Base-by-base conservation (phyloP, 139 green algal species). In the Astrephomene gubernaculifera region DNA sequence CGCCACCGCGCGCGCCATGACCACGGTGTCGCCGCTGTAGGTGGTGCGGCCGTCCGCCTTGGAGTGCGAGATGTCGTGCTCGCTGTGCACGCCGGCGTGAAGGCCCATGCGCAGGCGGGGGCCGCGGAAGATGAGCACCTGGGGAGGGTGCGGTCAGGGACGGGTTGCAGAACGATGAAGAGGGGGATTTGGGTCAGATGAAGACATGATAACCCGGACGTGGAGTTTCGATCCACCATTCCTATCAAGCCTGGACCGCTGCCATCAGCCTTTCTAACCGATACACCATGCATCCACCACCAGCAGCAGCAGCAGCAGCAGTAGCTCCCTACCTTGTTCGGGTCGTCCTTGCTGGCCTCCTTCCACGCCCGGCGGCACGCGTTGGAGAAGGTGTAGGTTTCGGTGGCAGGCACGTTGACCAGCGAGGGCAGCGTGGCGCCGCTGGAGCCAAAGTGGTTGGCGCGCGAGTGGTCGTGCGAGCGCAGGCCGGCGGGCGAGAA, bases 321-420 rank as follows among this genome's bases (percentile, higher is more conserved):
- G n/a, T n/a, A n/a, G n/a, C n/a, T 57, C 49, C 72, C 22, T 41
- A 87, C 70, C 70, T 81, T 87, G 35, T 82, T 81, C 5, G 54
- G 6, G 45, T 87, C 82, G 19, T 75, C 82, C 60, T 82, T 82
- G 44, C 27, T 61, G 12, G 63, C 63, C 65, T 81, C 84, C 84
- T 88, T 88, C 84, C 84, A 88, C 3, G 84, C 84, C 9, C 75
- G 75, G 35, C 80, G 67, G 67, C 84, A 88, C 3, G 84, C 84
- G n/a, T 71, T 85, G 31, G 67, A 52, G 54, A 88, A 88, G 31
- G 71, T 88, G 84, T 85, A 88, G 29, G 84, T 88, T 75, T 88
- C 74, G 17, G 71, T 73, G 31, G 84, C 64, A 4, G 84, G 84
- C 29, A 88, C 74, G 39, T 88, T 76, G 44, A 85, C 84, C 29